phyloP scores from a whole-genome alignment of 2,329 filamentous ascomycete genomes.

The Talaromyces pinophilus region DNA sequence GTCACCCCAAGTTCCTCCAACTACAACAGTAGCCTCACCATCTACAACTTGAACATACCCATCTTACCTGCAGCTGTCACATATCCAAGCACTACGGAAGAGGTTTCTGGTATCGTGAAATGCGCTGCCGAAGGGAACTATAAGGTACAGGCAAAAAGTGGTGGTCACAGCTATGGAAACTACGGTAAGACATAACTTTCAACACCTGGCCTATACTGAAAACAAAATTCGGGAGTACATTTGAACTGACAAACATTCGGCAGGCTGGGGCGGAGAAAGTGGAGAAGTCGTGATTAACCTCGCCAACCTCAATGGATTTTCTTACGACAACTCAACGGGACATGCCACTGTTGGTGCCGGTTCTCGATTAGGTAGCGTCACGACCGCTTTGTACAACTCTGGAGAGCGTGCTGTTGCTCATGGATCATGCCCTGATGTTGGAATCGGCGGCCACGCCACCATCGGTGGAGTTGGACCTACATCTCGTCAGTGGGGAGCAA shows the following conservation, averaged over 20 bases:
- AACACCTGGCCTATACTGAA: not conserved
- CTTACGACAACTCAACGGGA: slow-evolving; percentile 33
- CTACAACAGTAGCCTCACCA: slow-evolving; percentile 24
- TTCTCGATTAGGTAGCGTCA: slow-evolving; percentile 36
- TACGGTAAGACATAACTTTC: slow-evolving; percentile 38
- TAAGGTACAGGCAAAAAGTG: slow-evolving; percentile 54
- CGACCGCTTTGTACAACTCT: slow-evolving; percentile 32
- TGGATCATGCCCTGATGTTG: slow-evolving; percentile 42
- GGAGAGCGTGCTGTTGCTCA: slow-evolving; percentile 40
- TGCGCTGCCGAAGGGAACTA: slow-evolving; percentile 48
- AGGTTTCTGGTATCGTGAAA: slow-evolving; percentile 51
- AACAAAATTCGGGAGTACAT: not conserved
- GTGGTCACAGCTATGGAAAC: slow-evolving; percentile 58
- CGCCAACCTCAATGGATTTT: slow-evolving; percentile 28
- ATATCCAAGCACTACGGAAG: slow-evolving; percentile 36
- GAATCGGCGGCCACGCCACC: slow-evolving; percentile 44
- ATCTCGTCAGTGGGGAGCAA: slow-evolving; percentile 53
- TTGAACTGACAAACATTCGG: slow-evolving; percentile 21
- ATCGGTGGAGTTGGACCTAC: slow-evolving; percentile 43
- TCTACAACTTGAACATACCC: slow-evolving; percentile 36
- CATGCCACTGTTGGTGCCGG: slow-evolving; percentile 40
- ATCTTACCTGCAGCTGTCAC: slow-evolving; percentile 37
- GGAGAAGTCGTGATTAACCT: slow-evolving; percentile 28
- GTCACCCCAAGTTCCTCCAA: slow-evolving; percentile 9
- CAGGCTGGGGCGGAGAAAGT: slow-evolving; percentile 38